phyloP scores from a whole-genome alignment of 768 basidiomycete species.

The Epithele typhae region DNA sequence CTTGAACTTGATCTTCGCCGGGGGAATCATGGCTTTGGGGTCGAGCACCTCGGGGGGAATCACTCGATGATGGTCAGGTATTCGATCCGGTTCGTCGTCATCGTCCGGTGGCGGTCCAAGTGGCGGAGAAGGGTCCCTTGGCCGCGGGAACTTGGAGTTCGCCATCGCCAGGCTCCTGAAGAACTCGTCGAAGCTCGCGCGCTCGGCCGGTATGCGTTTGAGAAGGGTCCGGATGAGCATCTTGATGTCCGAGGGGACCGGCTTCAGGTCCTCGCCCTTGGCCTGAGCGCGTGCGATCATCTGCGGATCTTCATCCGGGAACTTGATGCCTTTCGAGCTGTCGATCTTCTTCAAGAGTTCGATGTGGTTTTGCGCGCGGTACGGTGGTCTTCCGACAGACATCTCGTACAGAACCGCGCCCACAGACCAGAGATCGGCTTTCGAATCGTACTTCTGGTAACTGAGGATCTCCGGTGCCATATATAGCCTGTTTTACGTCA shows the following conservation, averaged over 20 bases:
- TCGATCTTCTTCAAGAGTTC: slow-evolving; percentile 94
- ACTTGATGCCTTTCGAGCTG: slow-evolving; percentile 84
- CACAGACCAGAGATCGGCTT: slow-evolving; percentile 97
- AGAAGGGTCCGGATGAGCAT: slow-evolving; percentile 79
- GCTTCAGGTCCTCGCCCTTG: slow-evolving; percentile 46
- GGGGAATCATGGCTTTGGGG: slow-evolving; percentile 76
- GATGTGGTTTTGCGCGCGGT: slow-evolving; percentile 93
- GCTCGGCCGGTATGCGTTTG: slow-evolving; percentile 77
- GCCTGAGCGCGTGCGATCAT: slow-evolving; percentile 37
- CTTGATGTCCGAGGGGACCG: slow-evolving; percentile 82
- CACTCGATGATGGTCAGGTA: slow-evolving; percentile 68
- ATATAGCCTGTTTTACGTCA: slow-evolving; percentile 58
- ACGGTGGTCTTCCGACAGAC: slow-evolving; percentile 89
- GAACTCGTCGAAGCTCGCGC: slow-evolving; percentile 89
- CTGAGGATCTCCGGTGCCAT: slow-evolving; percentile 99
- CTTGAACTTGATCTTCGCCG: slow-evolving; percentile 73
- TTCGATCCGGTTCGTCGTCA: slow-evolving; percentile 32
- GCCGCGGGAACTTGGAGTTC: slow-evolving; percentile 72
- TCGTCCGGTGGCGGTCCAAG: slow-evolving; percentile 26
- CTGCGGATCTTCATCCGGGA: slow-evolving; percentile 84
- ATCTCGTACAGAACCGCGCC: slow-evolving; percentile 97
- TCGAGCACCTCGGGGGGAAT: slow-evolving; percentile 81
- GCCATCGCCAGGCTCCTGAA: slow-evolving; percentile 77
- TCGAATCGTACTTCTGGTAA: slow-evolving; percentile 97
- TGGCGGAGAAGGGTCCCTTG: slow-evolving; percentile 30